Percentiles rank a stretch among this genome's conserved stretches.
Conservation (phyloP, 495 filamentous ascomycete genomes). For the Endocarpon pusillum region DNA sequence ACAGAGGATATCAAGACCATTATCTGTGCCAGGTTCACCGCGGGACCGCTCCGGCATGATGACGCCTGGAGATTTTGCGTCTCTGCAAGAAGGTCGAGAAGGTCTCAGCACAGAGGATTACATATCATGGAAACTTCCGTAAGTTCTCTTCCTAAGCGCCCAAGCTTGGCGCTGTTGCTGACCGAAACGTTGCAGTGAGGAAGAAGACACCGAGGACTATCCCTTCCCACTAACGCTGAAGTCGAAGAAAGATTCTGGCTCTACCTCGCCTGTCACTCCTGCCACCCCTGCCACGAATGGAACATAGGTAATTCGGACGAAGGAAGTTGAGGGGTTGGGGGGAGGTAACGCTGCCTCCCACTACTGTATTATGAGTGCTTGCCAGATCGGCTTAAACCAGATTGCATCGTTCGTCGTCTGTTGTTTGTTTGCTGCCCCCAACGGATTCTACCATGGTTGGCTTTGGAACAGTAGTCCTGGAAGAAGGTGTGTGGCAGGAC, state of each 20-base stretch:
- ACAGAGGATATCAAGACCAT: conserved; percentile 80
- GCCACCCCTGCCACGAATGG: too few relatives aligned
- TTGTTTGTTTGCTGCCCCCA: too few relatives aligned
- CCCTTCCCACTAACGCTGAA: conserved; percentile 74
- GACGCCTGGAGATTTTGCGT: conserved; percentile 96
- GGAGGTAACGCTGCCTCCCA: too few relatives aligned
- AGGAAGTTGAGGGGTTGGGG: too few relatives aligned
- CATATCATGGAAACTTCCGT: conserved; percentile 94
- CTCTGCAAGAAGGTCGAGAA: conserved; percentile 83
- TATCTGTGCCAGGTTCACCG: conserved; percentile 86
- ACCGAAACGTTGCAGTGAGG: conserved; percentile 43
- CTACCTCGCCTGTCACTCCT: conserved; percentile 18
- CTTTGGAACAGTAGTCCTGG: too few relatives aligned
- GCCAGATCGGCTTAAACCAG: too few relatives aligned
- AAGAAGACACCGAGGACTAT: conserved; percentile 90
- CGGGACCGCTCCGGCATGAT: conserved; percentile 89
- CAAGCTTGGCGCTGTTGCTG: conserved; percentile 4
- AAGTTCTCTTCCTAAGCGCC: conserved; percentile 28
- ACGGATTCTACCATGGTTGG: too few relatives aligned
- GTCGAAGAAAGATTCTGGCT: conserved; percentile 23
- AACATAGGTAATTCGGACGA: too few relatives aligned
- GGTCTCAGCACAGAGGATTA: conserved; percentile 94
- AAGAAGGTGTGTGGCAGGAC: too few relatives aligned
- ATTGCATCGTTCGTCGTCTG: too few relatives aligned
- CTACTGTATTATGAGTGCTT: too few relatives aligned